Evolutionary conservation across 169 alveolate species (phyloP), one percentile per base, ranked within the genome.

Genomic region (Eimeria maxima): DNA sequence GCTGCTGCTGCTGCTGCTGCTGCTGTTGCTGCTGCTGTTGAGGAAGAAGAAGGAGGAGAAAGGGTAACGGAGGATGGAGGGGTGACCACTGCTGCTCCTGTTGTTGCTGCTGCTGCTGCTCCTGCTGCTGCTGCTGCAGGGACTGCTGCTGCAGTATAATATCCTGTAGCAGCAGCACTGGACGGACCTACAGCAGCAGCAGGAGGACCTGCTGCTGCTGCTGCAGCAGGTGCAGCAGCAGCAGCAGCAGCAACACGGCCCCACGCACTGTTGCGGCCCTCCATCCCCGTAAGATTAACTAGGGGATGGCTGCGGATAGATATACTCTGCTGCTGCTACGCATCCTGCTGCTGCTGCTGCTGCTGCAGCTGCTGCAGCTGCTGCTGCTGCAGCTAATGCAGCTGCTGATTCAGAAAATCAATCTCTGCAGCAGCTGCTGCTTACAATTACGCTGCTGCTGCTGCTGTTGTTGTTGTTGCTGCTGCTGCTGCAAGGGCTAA

Each of bases 221-320:
- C 87, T 38, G 87, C 87, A 76, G 87, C 53, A 45, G 87, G n/a
- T 13, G 83, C 50, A 11, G 83, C 83, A 11, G 83, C 83, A 11
- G 50, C 44, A 8, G 83, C 83, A 11, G 83, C 53, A 16, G 83
- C 44, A 38, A 22, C 83, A 29, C 24, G 83, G 10, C 50, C 53
- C 83, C 53, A 38, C 83, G 83, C 83, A 22, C 53, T 38, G 50
- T 13, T 29, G 53, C 53, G 83, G 53, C 50, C 16, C 53, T 29
- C 47, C 83, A 71, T 38, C 50, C 50, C 83, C 83, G 83, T 18
- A 10, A 38, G 24, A 71, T 11, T 6, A 4, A 10, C n/a, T 11
- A 24, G 50, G 50, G 53, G 50, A 29, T 38, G 6, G 44, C 83
- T 71, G 83, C 83, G 2, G 16, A 38, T 10, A 38, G 44, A 71